Percentiles rank a stretch among this genome's conserved stretches.
Evolutionary conservation across 2,329 filamentous ascomycete species (phyloP).

Genomic region (Pseudogymnoascus sp.): DNA sequence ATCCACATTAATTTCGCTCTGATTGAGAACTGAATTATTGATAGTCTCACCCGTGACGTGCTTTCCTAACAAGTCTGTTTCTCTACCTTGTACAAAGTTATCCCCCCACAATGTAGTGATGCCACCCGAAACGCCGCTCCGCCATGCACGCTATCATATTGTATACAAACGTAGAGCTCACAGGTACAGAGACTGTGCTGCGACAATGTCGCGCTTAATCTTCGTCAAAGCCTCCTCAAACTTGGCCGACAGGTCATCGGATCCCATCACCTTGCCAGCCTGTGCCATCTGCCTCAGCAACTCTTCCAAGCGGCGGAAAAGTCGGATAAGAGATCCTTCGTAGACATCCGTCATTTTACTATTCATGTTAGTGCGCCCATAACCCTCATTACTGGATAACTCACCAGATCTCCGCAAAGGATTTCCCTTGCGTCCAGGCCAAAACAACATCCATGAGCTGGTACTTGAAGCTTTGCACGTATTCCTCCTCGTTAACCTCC

Average conservation of each 20-base stretch:
- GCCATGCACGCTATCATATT: conserved; percentile 6
- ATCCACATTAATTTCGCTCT: not conserved
- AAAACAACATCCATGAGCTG: conserved; percentile 96
- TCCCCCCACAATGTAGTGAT: conserved; percentile 4
- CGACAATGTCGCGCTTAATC: conserved; percentile 88
- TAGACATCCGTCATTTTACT: conserved; percentile 99
- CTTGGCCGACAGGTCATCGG: conserved; percentile 83
- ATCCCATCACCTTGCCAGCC: conserved; percentile 96
- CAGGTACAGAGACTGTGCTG: conserved; percentile 86
- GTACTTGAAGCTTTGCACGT: conserved; percentile 80
- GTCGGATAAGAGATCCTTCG: conserved; percentile 89
- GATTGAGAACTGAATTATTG: not conserved
- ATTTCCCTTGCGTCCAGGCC: conserved; percentile 81
- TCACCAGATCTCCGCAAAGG: conserved; percentile 92
- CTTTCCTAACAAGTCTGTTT: not conserved
- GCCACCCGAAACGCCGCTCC: conserved; percentile 4
- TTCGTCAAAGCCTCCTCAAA: conserved; percentile 81
- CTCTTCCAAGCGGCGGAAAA: conserved; percentile 93
- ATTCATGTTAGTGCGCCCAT: conserved; percentile 16
- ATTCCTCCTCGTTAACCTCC: conserved; percentile 89
- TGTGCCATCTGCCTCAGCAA: conserved; percentile 90
- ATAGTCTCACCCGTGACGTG: not conserved
- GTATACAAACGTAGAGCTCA: conserved; percentile 33
- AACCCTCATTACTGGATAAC: conserved; percentile 31
- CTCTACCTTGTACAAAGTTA: not conserved